Evolutionary conservation across 768 basidiomycete species (phyloP).

Genomic region (Astraeus odoratus): DNA sequence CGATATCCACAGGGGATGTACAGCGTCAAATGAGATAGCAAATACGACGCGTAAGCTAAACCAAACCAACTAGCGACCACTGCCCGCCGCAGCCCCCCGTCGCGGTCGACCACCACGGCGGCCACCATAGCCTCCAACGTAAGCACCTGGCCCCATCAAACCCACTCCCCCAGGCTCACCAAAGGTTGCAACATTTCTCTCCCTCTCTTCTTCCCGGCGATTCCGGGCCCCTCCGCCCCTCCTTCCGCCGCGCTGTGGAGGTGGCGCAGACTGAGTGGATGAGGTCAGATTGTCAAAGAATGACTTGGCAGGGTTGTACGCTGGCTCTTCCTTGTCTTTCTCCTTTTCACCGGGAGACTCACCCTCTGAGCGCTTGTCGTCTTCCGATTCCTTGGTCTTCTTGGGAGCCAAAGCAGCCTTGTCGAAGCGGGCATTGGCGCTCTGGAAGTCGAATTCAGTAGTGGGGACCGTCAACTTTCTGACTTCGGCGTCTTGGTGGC

Average conservation of each 20-base stretch:
- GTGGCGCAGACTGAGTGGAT: slow-evolving; percentile 33
- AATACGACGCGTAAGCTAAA: not conserved
- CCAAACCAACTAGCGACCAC: slow-evolving; percentile 16
- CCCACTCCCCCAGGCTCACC: slow-evolving; percentile 80
- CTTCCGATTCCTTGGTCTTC: slow-evolving; percentile 23
- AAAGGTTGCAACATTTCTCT: slow-evolving; percentile 82
- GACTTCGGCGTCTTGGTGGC: slow-evolving; percentile 22
- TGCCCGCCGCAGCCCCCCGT: slow-evolving; percentile 24
- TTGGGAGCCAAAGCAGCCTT: slow-evolving; percentile 49
- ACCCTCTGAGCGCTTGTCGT: slow-evolving; percentile 27
- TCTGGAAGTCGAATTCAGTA: slow-evolving; percentile 79
- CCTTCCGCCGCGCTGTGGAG: slow-evolving; percentile 29
- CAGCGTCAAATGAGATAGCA: too few relatives aligned
- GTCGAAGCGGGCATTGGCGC: slow-evolving; percentile 75
- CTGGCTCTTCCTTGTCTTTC: slow-evolving; percentile 35
- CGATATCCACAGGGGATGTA: too few relatives aligned
- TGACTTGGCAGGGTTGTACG: slow-evolving; percentile 72
- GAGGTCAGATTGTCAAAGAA: slow-evolving; percentile 73
- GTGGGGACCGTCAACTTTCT: slow-evolving; percentile 51
- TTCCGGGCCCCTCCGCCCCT: slow-evolving; percentile 51
- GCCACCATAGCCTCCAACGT: slow-evolving; percentile 75
- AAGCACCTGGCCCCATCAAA: slow-evolving; percentile 69
- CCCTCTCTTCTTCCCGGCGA: slow-evolving; percentile 75
- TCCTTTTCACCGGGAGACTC: slow-evolving; percentile 24
- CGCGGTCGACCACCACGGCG: slow-evolving; percentile 39